Base-by-base conservation (phyloP, 2,329 filamentous ascomycete genomes). In the Paecilomyces dactylethromorphus region DNA sequence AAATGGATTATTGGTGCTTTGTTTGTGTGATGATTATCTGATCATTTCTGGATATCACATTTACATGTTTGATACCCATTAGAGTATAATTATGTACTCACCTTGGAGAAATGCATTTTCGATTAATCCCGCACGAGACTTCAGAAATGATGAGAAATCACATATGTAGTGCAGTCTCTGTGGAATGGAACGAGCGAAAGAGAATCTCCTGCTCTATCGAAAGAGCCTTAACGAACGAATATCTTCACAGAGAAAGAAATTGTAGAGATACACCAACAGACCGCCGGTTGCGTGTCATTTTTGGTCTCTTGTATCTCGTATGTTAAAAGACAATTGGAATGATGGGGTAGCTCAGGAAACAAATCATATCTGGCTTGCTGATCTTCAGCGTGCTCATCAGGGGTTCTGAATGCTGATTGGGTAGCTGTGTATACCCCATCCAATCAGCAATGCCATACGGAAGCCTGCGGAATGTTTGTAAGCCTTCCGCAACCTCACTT, bases 71-170 rank as follows among this genome's bases (percentile, higher is more conserved):
- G 26, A 52, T 13, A n/a, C 22, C 22, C 21, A 6, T 24, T 5
- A 52, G 24, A 24, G 26, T 26, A 21, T 21, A 52, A 24, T 26
- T 21, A 6, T 6, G n/a, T 15, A 51, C 60, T 60, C 33, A 64
- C 61, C 45, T 56, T 62, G 29, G 59, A 58, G 57, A 61, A 58
- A 56, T 58, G 55, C 62, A 63, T 63, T 29, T 55, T 62, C 39
- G 15, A 8, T 45, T 45, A 39, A n/a, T 39, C n/a, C 33, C 33
- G 8, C 35, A 12, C 13, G 11, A 15, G 35, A 13, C 6, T 3
- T 18, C 7, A n/a, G 10, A 45, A 21, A 18, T 18, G n/a, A 10
- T 18, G 4, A 8, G 39, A 18, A 45, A 45, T n/a, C 18, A n/a
- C 10, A n/a, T n/a, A n/a, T 18, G 39, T 18, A 18, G n/a, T 8